These are phyloP conservation scores for Fraxinus sp. DNA, from an alignment of 305 asterid species.

Conservation along the genomic window DNA sequence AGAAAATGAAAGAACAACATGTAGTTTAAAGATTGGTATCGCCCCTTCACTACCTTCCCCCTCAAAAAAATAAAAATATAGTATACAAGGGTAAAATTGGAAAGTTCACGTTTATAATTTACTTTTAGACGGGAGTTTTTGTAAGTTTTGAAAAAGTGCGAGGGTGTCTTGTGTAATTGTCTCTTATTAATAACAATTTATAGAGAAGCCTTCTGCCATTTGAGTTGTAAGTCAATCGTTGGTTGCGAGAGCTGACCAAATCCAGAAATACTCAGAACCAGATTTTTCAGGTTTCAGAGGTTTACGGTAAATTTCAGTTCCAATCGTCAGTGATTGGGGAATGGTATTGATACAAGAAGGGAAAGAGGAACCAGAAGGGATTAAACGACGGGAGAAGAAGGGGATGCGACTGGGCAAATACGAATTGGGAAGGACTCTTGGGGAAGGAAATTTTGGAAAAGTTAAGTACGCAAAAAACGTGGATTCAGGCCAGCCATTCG, in stretches of 20 bases:
- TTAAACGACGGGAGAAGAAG: conserved; percentile 23
- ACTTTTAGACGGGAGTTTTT: background rate
- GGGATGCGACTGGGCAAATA: conserved; percentile 75
- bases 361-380: background rate
- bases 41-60: background rate
- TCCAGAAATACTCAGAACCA: background rate
- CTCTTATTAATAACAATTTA: background rate
- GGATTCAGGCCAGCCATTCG: conserved; percentile 61
- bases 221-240: background rate
- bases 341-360: background rate
- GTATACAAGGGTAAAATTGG: background rate
- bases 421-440: conserved; percentile 78
- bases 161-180: background rate
- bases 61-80: background rate
- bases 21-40: background rate
- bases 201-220: background rate
- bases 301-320: background rate
- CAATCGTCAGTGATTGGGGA: background rate
- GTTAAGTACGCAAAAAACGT: conserved; percentile 71
- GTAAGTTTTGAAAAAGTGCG: background rate
- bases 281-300: background rate
- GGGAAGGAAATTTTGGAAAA: conserved; percentile 92
- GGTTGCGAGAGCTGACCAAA: background rate
- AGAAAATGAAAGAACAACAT: background rate
- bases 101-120: background rate